A percentile compares a stretch with the other conserved stretches of the same genome.
These are phyloP conservation scores for Oryza australiensis DNA, from an alignment of 176 grass and related monocot species.

Conservation along the genomic window DNA sequence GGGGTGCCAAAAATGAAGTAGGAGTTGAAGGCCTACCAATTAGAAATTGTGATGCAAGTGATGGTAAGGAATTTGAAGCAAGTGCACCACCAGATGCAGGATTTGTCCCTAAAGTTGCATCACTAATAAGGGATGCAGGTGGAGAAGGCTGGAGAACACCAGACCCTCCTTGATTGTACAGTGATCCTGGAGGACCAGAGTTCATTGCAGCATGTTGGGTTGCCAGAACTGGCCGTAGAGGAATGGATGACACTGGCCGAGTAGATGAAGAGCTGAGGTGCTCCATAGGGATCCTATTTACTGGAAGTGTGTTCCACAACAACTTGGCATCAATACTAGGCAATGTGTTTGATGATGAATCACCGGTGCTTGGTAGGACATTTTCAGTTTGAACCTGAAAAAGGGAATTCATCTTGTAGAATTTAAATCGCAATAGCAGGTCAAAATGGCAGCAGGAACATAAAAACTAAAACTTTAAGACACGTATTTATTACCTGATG, in stretches of 20 bases:
- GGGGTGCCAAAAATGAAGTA: slow-evolving; percentile 43
- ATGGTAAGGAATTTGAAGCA: slow-evolving; percentile 52
- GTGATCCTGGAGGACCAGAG: slow-evolving; percentile 47
- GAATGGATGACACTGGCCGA: slow-evolving; percentile 54
- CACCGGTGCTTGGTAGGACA: slow-evolving; percentile 43
- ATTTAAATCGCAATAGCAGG: slow-evolving; percentile 15
- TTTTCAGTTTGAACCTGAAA: slow-evolving; percentile 81
- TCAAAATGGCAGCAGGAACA: slow-evolving; percentile 34
- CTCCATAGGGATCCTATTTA: slow-evolving; percentile 58
- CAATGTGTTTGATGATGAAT: slow-evolving; percentile 61
- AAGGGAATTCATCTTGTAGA: slow-evolving; percentile 24
- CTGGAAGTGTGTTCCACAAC: slow-evolving; percentile 63
- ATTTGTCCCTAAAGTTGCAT: slow-evolving; percentile 46
- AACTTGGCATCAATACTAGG: slow-evolving; percentile 64
- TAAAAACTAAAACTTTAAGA: slow-evolving; percentile 30
- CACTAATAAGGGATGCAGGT: slow-evolving; percentile 43
- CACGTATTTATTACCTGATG: slow-evolving; percentile 57
- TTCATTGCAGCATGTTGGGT: slow-evolving; percentile 49
- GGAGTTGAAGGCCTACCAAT: slow-evolving; percentile 49
- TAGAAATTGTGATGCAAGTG: slow-evolving; percentile 51
- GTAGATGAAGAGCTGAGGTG: slow-evolving; percentile 55
- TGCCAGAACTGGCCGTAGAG: slow-evolving; percentile 49
- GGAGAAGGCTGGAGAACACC: slow-evolving; percentile 36
- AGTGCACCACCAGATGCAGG: slow-evolving; percentile 46
- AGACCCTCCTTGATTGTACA: slow-evolving; percentile 49